These are phyloP conservation scores for Blepharisma japonicum DNA, from an alignment of 73 alveolate genomes.

Conservation along the genomic window DNA sequence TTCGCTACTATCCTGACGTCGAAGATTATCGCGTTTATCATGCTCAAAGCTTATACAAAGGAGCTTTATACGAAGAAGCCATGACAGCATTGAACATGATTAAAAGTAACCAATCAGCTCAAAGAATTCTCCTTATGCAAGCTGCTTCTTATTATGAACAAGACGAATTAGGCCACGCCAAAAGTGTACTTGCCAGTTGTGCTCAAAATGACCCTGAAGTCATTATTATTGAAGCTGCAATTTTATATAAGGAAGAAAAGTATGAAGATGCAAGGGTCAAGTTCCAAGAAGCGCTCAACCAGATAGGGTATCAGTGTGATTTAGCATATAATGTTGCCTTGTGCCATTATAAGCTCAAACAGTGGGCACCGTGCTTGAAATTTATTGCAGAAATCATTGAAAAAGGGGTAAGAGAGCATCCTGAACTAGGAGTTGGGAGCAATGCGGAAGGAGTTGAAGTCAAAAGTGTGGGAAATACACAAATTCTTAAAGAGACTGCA, in stretches of 20 bases:
- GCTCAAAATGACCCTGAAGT: constrained; percentile 33
- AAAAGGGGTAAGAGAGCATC: constrained; percentile 98
- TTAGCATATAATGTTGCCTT: constrained; percentile 98
- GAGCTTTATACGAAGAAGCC: constrained; percentile 29
- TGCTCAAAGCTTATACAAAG: constrained; percentile 51
- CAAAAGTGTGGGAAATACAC: constrained; percentile 96
- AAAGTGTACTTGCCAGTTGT: constrained; percentile 19
- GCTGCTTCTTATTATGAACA: constrained; percentile 54
- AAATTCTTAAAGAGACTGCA: constrained; percentile 95
- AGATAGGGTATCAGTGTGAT: constrained; percentile 88
- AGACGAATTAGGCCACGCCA: constrained; percentile 34
- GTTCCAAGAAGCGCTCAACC: constrained; percentile 91
- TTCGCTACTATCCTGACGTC: constrained; percentile 67
- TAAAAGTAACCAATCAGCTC: constrained; percentile 12
- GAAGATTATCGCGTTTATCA: constrained; percentile 56
- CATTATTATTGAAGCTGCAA: constrained; percentile 70
- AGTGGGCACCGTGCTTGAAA: constrained; percentile 89
- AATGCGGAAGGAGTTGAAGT: constrained; percentile 94
- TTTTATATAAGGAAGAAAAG: constrained; percentile 87
- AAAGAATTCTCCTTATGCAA: constrained; percentile 8
- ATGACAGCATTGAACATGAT: neutral
- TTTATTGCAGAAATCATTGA: constrained; percentile 98
- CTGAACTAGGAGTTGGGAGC: constrained; percentile 97
- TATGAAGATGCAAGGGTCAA: constrained; percentile 91
- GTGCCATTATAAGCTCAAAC: constrained; percentile 93